phyloP scores from a whole-genome alignment of 2,329 filamentous ascomycete genomes.

The Talaromyces sp. region DNA sequence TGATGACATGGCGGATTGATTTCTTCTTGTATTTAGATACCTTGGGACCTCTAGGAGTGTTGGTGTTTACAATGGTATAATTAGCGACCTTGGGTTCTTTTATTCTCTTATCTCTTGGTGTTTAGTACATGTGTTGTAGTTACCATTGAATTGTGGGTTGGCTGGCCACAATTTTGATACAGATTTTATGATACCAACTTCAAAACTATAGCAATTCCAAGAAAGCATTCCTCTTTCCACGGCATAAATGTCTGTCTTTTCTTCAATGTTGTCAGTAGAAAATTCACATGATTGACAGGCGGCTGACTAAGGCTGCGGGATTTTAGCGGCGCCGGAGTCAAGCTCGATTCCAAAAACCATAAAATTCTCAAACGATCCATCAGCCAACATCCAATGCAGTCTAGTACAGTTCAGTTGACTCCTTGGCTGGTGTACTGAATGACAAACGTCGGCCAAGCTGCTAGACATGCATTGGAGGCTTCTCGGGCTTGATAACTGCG shows the following conservation, averaged over 20 bases:
- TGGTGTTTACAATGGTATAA: neutral
- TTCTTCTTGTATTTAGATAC: slow-evolving; percentile 3
- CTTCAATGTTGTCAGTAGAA: neutral
- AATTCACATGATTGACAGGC: neutral
- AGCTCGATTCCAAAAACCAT: neutral
- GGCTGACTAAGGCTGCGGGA: neutral
- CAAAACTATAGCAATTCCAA: neutral
- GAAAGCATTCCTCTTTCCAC: neutral
- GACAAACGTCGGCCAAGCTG: neutral
- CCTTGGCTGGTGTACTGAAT: neutral
- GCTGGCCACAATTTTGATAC: neutral
- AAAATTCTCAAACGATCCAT: neutral
- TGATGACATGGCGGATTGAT: slow-evolving; percentile 10
- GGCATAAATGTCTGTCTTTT: neutral
- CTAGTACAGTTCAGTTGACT: neutral
- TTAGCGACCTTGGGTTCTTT: neutral
- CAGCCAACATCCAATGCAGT: neutral
- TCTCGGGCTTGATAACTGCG: slow-evolving; percentile 19
- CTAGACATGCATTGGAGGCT: slow-evolving; percentile 22
- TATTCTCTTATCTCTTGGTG: neutral
- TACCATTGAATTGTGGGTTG: neutral
- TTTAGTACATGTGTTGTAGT: neutral
- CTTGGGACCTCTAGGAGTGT: neutral
- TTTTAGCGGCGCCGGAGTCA: neutral
- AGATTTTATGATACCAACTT: neutral